Percentiles rank a stretch among this genome's conserved stretches.
phyloP scores from a whole-genome alignment of 768 basidiomycete genomes.

The Paxillus ammoniavirescens region DNA sequence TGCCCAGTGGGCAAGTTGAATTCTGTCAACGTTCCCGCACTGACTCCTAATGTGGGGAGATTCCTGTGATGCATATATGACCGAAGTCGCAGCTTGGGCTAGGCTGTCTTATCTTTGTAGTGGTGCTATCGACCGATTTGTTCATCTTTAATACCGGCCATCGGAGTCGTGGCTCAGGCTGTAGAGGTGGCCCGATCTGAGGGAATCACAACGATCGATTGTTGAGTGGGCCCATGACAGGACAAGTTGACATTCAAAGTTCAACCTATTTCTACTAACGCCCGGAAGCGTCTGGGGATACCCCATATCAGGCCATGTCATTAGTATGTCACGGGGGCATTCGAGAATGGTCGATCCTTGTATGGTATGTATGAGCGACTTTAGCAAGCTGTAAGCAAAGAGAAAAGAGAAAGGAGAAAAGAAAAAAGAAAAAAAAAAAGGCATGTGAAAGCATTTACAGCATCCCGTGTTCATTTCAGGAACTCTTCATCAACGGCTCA shows the following conservation, averaged over 20 bases:
- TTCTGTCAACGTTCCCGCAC: background rate
- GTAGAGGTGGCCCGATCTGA: constrained; percentile 19
- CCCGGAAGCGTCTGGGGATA: constrained; percentile 1
- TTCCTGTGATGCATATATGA: background rate
- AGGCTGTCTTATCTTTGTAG: background rate
- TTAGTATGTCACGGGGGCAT: background rate
- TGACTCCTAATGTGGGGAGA: background rate
- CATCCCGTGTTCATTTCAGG: background rate
- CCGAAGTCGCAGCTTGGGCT: background rate
- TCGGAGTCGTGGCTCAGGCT: constrained; percentile 15
- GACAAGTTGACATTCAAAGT: background rate
- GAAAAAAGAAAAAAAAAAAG: background rate
- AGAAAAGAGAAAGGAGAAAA: background rate
- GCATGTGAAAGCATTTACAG: constrained; percentile 6
- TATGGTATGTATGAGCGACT: background rate
- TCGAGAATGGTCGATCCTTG: constrained; percentile 1
- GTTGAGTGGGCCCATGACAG: constrained; percentile 9
- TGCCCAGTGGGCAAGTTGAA: constrained; percentile 8
- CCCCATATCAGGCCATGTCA: constrained; percentile 11
- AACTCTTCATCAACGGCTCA: constrained; percentile 8
- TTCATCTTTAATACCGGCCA: constrained; percentile 12
- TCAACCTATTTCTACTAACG: background rate
- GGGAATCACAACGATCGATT: constrained; percentile 20
- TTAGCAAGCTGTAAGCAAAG: no score
- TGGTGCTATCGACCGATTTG: constrained; percentile 6